A percentile compares a stretch with the other conserved stretches of the same genome.
Evolutionary conservation across 2,329 filamentous ascomycete genomes (phyloP).

Genomic region (Diplodia mutila): DNA sequence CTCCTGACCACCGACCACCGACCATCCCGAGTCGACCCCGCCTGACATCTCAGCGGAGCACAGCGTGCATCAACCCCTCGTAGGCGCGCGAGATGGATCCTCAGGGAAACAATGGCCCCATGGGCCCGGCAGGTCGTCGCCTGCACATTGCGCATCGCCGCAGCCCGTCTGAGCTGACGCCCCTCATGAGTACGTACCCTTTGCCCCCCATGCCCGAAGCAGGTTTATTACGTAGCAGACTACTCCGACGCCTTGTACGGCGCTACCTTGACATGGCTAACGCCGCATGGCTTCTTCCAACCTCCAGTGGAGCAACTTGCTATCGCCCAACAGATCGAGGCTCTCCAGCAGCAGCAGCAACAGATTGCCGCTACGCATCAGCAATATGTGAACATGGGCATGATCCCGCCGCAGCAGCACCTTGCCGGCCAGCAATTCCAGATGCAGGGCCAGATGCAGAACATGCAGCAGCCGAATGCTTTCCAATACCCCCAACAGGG

Average conservation of each 20-base stretch:
- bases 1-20: slow-evolving; percentile 10
- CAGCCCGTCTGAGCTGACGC: slow-evolving; percentile 95
- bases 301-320: slow-evolving; percentile 89
- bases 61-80: slow-evolving; percentile 12
- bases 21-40: slow-evolving; percentile 18
- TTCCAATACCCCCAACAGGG: slow-evolving; percentile 80
- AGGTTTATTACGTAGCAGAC: slow-evolving; percentile 16
- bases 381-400: slow-evolving; percentile 97
- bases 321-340: slow-evolving; percentile 97
- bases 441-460: slow-evolving; percentile 69
- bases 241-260: slow-evolving; percentile 6
- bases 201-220: slow-evolving; percentile 36
- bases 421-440: slow-evolving; percentile 61
- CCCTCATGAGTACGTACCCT: slow-evolving; percentile 85
- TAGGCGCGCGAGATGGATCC: slow-evolving; percentile 46
- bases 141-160: slow-evolving; percentile 96
- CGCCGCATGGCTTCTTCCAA: slow-evolving; percentile 30
- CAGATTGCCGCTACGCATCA: slow-evolving; percentile 96
- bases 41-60: slow-evolving; percentile 16
- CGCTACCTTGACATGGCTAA: slow-evolving; percentile 27
- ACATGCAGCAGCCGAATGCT: slow-evolving; percentile 73
- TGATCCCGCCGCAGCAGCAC: slow-evolving; percentile 84
- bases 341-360: slow-evolving; percentile 96
- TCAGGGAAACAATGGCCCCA: slow-evolving; percentile 57
- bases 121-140: slow-evolving; percentile 80